Percentiles rank a stretch among this genome's conserved stretches.
These are phyloP conservation scores for Mimosa pudica DNA, from an alignment of 306 rosid species.

Conservation along the genomic window DNA sequence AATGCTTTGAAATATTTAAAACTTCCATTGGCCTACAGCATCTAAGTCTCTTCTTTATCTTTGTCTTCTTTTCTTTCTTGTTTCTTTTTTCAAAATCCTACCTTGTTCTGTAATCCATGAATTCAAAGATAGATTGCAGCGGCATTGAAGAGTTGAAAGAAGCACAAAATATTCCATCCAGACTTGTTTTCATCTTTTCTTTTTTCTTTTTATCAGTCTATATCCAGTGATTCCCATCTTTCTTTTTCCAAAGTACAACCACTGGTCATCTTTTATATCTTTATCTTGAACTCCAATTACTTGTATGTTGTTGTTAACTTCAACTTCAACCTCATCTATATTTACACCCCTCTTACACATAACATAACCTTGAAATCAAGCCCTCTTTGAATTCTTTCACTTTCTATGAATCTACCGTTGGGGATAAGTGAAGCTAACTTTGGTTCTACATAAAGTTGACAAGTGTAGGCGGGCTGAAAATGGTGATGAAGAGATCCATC, in stretches of 20 bases:
- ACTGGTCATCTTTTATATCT: background rate
- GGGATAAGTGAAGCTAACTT: slow-evolving; percentile 1
- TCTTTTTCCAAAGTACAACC: slow-evolving; percentile 6
- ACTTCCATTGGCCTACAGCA: slow-evolving; percentile 44
- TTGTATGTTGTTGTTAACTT: background rate
- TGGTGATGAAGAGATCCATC: slow-evolving; percentile 63
- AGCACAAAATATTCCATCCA: background rate
- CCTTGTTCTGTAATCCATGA: slow-evolving; percentile 15
- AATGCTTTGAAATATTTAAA: slow-evolving; percentile 36
- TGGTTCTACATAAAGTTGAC: background rate
- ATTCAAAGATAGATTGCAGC: slow-evolving; percentile 4
- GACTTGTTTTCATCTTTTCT: slow-evolving; percentile 8
- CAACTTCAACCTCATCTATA: slow-evolving; percentile 2
- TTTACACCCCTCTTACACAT: background rate
- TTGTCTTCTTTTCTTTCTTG: slow-evolving; percentile 11
- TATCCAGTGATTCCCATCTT: slow-evolving; percentile 12
- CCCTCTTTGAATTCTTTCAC: background rate
- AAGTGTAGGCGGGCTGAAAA: slow-evolving; percentile 36
- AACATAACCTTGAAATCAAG: background rate
- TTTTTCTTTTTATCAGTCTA: background rate
- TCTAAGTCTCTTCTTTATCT: slow-evolving; percentile 23
- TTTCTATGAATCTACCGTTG: slow-evolving; percentile 6
- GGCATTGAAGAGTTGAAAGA: slow-evolving; percentile 6
- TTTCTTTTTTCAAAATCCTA: slow-evolving; percentile 19
- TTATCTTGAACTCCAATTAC: background rate